Base-by-base conservation (phyloP, 2,329 filamentous ascomycete genomes). In the Calonectria fujianensis region DNA sequence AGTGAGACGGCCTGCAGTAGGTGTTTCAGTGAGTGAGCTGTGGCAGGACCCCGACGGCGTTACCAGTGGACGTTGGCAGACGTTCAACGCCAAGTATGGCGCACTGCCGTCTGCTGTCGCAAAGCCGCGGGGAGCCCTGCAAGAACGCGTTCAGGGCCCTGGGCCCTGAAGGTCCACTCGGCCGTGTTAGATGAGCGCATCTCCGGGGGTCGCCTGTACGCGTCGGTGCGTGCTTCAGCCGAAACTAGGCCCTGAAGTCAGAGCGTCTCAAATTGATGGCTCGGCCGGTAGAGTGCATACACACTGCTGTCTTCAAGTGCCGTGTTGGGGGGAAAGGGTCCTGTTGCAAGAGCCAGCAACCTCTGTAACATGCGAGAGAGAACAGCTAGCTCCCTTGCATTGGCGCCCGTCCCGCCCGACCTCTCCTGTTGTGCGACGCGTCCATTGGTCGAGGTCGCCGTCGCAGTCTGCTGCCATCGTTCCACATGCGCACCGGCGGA, bases 301-400 rank as follows among this genome's bases (percentile, higher is more conserved):
- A 48, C 37, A 48, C 37, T 5, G 18, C 54, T 51, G 20, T 50
- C 13, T 57, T n/a, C 24, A 18, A 63, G 14, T 63, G 35, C 57
- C 45, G n/a, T 24, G 45, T 48, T 48, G 20, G 20, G 41, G 18
- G 41, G 20, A 20, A 4, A 48, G 45, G 45, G 45, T 48, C 65
- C 35, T 51, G 51, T 66, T 27, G 31, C 45, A 63, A 59, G 31
- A 54, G 45, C 20, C 52, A 31, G 29, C 37, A 5, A 32, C 48
- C 27, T 31, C n/a, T 18, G 45, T 59, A 45, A 41, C 67, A 48
- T 27, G 41, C 52, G 16, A 41, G 57, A 24, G 37, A 41, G 45
- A 24, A 39, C n/a, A 29, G 39, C 29, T 41, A 59, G 51, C 74
- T 80, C 79, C 79, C 79, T 80, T 79, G 76, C 76, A 75, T 77